These are phyloP conservation scores for Apiospora sp. DNA, from an alignment of 2,329 filamentous ascomycete genomes.

Conservation along the genomic window DNA sequence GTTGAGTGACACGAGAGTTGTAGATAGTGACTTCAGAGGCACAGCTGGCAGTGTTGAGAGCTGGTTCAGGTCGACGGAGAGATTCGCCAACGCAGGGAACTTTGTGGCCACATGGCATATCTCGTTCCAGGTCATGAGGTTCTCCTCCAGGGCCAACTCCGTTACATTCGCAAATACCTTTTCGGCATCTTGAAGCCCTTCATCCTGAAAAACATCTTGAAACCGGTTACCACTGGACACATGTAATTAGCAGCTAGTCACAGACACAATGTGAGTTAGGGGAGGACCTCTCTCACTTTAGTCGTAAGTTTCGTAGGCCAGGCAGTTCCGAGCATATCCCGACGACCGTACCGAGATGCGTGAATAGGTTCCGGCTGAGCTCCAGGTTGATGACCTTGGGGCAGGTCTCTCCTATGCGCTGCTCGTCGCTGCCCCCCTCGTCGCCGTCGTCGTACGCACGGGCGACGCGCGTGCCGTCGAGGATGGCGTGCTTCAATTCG, in stretches of 20 bases:
- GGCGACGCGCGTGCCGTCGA: constrained; percentile 77
- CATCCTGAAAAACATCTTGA: constrained; percentile 52
- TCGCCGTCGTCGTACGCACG: constrained; percentile 43
- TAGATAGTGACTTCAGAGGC: constrained; percentile 50
- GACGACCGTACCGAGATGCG: constrained; percentile 69
- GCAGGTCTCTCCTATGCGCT: constrained; percentile 59
- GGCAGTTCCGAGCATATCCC: constrained; percentile 75
- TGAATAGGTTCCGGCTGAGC: constrained; percentile 84
- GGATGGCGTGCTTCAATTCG: constrained; percentile 80
- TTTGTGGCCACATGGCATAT: constrained; percentile 60
- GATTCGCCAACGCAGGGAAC: constrained; percentile 60
- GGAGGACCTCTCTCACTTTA: constrained; percentile 66
- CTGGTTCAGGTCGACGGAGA: constrained; percentile 66
- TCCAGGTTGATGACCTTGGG: constrained; percentile 81
- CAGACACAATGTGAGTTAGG: neutral
- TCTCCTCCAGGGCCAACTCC: constrained; percentile 73
- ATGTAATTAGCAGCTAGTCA: neutral
- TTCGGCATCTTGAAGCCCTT: constrained; percentile 44
- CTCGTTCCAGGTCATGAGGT: constrained; percentile 71
- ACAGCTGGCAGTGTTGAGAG: constrained; percentile 59
- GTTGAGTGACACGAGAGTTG: constrained; percentile 67
- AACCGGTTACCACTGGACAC: constrained; percentile 76
- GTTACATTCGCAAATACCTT: constrained; percentile 58
- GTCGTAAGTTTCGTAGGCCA: constrained; percentile 69
- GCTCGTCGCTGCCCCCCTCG: constrained; percentile 36